Conservation (phyloP, 108 stramenopile species). For the Hondaea fermentalgiana region DNA sequence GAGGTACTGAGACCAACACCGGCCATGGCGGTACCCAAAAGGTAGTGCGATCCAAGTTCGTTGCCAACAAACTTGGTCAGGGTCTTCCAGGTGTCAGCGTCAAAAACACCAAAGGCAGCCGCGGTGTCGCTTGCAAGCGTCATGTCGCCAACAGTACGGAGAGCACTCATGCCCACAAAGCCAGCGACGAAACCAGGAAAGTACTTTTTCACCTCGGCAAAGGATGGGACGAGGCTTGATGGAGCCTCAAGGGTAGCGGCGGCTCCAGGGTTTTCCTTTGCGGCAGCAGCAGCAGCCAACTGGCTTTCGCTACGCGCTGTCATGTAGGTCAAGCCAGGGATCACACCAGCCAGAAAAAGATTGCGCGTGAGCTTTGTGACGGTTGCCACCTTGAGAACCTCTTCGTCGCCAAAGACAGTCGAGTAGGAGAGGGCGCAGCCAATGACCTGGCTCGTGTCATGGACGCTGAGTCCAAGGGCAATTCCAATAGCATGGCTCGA, state of each 20-base stretch:
- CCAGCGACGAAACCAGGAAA: constrained; percentile 50
- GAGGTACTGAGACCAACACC: constrained; percentile 53
- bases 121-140: constrained; percentile 23
- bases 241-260: neutral
- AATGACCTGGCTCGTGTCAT: constrained; percentile 56
- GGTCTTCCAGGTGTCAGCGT: neutral
- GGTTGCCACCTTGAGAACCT: constrained; percentile 47
- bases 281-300: neutral
- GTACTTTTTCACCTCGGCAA: constrained; percentile 49
- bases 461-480: constrained; percentile 50
- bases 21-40: constrained; percentile 57
- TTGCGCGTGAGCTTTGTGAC: constrained; percentile 56
- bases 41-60: constrained; percentile 43
- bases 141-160: constrained; percentile 46
- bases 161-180: constrained; percentile 48
- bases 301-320: neutral
- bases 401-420: constrained; percentile 41
- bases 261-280: neutral
- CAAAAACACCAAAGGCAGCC: neutral
- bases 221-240: constrained; percentile 29
- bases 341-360: constrained; percentile 45
- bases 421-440: constrained; percentile 52
- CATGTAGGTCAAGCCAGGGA: constrained; percentile 43
- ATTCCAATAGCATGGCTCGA: constrained; percentile 49
- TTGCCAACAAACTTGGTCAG: constrained; percentile 37